Evolutionary conservation across 2,329 filamentous ascomycete genomes (phyloP).

Genomic region (Amylocarpus encephaloides): DNA sequence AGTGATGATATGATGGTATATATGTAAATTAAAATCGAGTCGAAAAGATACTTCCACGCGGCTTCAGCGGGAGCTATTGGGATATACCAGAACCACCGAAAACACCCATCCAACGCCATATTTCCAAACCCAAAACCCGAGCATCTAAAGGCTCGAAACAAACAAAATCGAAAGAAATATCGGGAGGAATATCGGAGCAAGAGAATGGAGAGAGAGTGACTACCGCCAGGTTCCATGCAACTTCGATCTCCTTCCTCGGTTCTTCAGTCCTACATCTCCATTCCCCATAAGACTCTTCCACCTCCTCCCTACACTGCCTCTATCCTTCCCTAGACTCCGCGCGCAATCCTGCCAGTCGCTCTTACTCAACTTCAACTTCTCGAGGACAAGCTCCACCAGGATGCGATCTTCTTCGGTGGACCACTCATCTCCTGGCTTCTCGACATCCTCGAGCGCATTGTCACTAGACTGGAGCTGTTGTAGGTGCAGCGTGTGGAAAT

Average conservation of each 20-base stretch:
- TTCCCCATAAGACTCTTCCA: slow-evolving; percentile 57
- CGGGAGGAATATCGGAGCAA: too few species aligned
- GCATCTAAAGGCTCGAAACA: too few species aligned
- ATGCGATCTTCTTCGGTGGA: slow-evolving; percentile 57
- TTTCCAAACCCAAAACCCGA: too few species aligned
- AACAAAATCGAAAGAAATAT: too few species aligned
- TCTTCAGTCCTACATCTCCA: slow-evolving; percentile 54
- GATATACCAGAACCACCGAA: too few species aligned
- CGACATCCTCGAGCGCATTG: background rate
- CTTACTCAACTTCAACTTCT: slow-evolving; percentile 59
- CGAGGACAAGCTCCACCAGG: slow-evolving; percentile 61
- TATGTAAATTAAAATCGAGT: too few species aligned
- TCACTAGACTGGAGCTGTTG: slow-evolving; percentile 11
- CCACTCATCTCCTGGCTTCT: slow-evolving; percentile 36
- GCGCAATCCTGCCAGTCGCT: slow-evolving; percentile 63
- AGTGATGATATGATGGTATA: background rate
- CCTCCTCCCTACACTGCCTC: slow-evolving; percentile 48
- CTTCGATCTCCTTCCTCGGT: slow-evolving; percentile 31
- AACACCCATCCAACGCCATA: slow-evolving; percentile 23
- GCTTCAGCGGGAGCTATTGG: too few species aligned
- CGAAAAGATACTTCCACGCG: too few species aligned
- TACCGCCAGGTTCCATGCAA: too few species aligned
- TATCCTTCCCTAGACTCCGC: slow-evolving; percentile 54
- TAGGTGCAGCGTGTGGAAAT: slow-evolving; percentile 48
- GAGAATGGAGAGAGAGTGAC: too few species aligned